Conservation (phyloP, 305 asterid species). For the Plantago coronopus region DNA sequence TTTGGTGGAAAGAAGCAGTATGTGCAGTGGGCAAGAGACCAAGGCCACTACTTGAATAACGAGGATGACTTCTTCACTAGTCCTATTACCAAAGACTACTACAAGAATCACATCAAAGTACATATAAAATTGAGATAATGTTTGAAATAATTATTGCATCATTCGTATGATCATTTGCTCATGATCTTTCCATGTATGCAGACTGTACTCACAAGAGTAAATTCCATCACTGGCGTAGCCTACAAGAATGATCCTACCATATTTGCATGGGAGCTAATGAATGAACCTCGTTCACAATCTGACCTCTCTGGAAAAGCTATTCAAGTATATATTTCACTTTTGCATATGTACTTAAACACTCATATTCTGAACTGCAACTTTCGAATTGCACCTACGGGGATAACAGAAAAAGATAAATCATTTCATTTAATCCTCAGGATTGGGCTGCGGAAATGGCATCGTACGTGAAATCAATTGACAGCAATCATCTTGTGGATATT, state of each 20-base stretch:
- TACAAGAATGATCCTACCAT: conserved; percentile 11
- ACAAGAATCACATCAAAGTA: conserved; percentile 13
- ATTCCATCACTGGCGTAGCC: neutral
- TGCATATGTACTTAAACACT: too few relatives aligned
- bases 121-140: neutral
- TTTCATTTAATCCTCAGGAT: neutral
- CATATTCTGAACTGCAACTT: too few relatives aligned
- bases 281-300: conserved; percentile 6
- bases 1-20: conserved; percentile 13
- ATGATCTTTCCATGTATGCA: too few relatives aligned
- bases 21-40: conserved; percentile 11
- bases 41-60: conserved; percentile 2
- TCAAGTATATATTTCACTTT: too few relatives aligned
- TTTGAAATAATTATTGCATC: neutral
- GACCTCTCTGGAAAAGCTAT: conserved; percentile 8
- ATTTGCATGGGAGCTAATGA: conserved; percentile 3
- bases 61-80: conserved; percentile 6
- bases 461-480: conserved; percentile 7
- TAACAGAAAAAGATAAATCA: too few relatives aligned
- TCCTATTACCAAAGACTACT: conserved; percentile 3
- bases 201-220: neutral
- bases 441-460: conserved; percentile 12
- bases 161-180: too few relatives aligned
- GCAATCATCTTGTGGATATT: conserved; percentile 2
- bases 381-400: too few relatives aligned